These are phyloP conservation scores for Nasturtium officinale DNA, from an alignment of 345 rosid species.

Conservation along the genomic window DNA sequence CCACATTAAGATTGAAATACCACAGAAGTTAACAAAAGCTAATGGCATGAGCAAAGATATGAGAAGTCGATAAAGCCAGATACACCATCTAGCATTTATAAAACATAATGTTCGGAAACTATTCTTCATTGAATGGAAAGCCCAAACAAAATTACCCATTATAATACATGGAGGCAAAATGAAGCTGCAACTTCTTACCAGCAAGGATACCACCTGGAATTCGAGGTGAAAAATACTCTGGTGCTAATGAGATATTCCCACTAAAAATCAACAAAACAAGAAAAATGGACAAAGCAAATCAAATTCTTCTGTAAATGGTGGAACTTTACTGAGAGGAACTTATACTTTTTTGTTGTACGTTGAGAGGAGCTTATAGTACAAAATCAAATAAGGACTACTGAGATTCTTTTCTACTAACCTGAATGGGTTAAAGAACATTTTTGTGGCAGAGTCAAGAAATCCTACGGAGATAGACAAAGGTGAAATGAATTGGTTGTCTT, in stretches of 20 bases:
- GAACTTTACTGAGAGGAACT: slow-evolving; percentile 13
- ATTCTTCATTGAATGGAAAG: not conserved
- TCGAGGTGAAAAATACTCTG: slow-evolving; percentile 55
- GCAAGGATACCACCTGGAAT: slow-evolving; percentile 96
- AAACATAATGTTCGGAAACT: not conserved
- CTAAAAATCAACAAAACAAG: slow-evolving; percentile 53
- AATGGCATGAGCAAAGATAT: slow-evolving; percentile 4
- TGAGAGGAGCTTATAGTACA: slow-evolving; percentile 6
- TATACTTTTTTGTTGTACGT: slow-evolving; percentile 14
- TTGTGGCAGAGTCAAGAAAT: slow-evolving; percentile 66
- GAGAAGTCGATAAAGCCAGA: slow-evolving; percentile 12
- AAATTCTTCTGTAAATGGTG: slow-evolving; percentile 25
- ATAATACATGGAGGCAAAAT: slow-evolving; percentile 14
- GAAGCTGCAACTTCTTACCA: slow-evolving; percentile 54
- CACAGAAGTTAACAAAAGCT: slow-evolving; percentile 18
- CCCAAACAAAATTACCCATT: not conserved
- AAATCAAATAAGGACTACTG: not conserved
- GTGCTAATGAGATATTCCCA: slow-evolving; percentile 71
- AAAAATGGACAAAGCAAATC: slow-evolving; percentile 33
- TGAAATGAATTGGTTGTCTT: slow-evolving; percentile 56
- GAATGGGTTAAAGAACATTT: slow-evolving; percentile 93
- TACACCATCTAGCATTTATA: slow-evolving; percentile 9
- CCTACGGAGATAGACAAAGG: slow-evolving; percentile 68
- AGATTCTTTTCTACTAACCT: slow-evolving; percentile 52
- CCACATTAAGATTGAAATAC: slow-evolving; percentile 25